Evolutionary conservation across 352 stramenopile genomes (phyloP).

Genomic region (Globisporangium parvum): DNA sequence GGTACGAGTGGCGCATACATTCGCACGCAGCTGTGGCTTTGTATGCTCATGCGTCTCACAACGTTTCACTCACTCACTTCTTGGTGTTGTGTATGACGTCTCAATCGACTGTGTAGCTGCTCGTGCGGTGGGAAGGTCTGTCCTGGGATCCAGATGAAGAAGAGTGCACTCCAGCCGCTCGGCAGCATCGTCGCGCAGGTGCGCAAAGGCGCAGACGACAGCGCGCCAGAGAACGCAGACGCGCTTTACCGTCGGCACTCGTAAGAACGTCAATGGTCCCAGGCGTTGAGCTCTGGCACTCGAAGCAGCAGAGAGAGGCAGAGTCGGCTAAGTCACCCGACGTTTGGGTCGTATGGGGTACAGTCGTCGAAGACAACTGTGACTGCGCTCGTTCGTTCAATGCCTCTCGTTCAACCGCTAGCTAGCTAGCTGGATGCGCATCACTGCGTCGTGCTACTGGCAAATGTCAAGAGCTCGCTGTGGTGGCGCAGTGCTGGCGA

Average conservation of each 20-base stretch:
- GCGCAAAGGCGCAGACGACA: slow-evolving; percentile 5
- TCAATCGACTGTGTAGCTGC: slow-evolving; percentile 17
- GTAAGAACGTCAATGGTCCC: background rate
- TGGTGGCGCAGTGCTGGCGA: slow-evolving; percentile 12
- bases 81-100: too few species aligned
- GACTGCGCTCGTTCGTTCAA: too few species aligned
- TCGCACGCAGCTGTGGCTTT: background rate
- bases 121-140: slow-evolving; percentile 30
- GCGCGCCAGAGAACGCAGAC: background rate
- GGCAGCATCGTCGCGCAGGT: slow-evolving; percentile 30
- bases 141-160: slow-evolving; percentile 49
- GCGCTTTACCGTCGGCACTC: slow-evolving; percentile 5
- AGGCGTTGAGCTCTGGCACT: too few species aligned
- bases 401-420: too few species aligned
- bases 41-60: background rate
- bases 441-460: background rate
- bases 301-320: too few species aligned
- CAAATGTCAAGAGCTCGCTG: slow-evolving; percentile 41
- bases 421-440: too few species aligned
- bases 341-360: too few species aligned
- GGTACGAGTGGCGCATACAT: slow-evolving; percentile 15
- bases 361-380: too few species aligned
- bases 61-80: slow-evolving; percentile 4
- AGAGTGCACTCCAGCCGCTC: slow-evolving; percentile 36
- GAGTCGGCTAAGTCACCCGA: too few species aligned